Percentiles rank a stretch among this genome's conserved stretches.
Evolutionary conservation across 257 asterid genomes (phyloP).

Genomic region (Oldenlandia corymbosa): DNA sequence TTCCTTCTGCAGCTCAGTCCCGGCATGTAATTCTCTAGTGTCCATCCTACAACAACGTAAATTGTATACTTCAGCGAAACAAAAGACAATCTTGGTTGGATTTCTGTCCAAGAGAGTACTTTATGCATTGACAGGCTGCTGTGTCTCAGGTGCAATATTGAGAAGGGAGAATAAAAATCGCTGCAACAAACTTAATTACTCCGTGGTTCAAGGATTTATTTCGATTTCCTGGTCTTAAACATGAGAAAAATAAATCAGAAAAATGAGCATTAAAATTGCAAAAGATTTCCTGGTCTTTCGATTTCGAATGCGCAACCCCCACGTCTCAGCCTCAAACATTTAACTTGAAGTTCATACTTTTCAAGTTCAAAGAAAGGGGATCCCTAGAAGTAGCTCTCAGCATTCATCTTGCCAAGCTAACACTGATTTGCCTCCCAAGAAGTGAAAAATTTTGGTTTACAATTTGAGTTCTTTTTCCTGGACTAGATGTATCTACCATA

Average conservation of each 20-base stretch:
- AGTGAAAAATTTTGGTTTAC: too few species aligned
- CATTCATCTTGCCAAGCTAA: too few species aligned
- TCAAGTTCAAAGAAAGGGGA: neutral
- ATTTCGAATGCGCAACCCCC: neutral
- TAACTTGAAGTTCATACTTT: neutral
- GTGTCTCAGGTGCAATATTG: neutral
- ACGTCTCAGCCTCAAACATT: neutral
- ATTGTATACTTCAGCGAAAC: neutral
- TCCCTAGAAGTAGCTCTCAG: too few species aligned
- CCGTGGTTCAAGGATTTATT: too few species aligned
- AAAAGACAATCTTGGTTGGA: too few species aligned
- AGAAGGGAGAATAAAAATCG: too few species aligned
- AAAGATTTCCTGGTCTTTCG: neutral
- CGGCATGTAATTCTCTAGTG: constrained; percentile 39
- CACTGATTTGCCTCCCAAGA: too few species aligned
- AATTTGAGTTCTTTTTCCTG: too few species aligned
- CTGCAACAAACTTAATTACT: too few species aligned
- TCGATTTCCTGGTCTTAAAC: neutral
- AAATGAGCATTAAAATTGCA: neutral
- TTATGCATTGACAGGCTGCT: neutral
- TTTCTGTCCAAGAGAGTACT: too few species aligned
- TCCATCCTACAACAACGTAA: constrained; percentile 29
- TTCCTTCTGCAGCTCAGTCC: constrained; percentile 63
- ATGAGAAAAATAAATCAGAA: too few species aligned
- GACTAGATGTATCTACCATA: too few species aligned